A percentile compares a stretch with the other conserved stretches of the same genome.
phyloP scores from a whole-genome alignment of 371 early-diverging fungal species.

The Mortierella sp. region DNA sequence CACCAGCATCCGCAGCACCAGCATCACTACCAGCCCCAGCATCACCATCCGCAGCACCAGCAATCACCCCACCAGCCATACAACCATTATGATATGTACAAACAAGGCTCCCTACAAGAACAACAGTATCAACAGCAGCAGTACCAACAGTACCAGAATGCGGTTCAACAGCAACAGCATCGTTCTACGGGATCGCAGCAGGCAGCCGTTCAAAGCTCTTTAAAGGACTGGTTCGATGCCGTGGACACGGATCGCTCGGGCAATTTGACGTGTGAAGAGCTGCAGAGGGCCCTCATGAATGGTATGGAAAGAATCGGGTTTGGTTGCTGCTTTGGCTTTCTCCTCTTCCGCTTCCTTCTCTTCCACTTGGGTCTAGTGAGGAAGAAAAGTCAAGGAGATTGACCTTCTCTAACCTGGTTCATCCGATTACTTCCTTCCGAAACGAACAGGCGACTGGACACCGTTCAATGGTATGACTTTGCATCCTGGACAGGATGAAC shows the following conservation, averaged over 20 bases:
- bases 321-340: background rate
- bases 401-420: background rate
- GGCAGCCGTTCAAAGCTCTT: constrained; percentile 21
- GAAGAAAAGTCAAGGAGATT: background rate
- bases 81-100: constrained; percentile 38
- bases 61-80: constrained; percentile 24
- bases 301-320: constrained; percentile 30
- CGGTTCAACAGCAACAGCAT: constrained; percentile 26
- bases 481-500: background rate
- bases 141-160: constrained; percentile 32
- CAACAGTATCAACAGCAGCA: constrained; percentile 49
- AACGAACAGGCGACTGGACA: constrained; percentile 45
- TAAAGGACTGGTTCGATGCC: constrained; percentile 48
- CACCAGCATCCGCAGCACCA: constrained; percentile 22
- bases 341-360: background rate
- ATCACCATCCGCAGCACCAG: constrained; percentile 15
- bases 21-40: constrained; percentile 9
- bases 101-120: constrained; percentile 31
- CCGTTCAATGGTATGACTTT: constrained; percentile 54
- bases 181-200: constrained; percentile 16
- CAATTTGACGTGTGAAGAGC: constrained; percentile 36
- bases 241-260: constrained; percentile 53
- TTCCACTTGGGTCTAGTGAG: background rate
- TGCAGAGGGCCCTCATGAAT: constrained; percentile 67
- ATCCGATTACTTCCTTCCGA: background rate